Base-by-base conservation (phyloP, 2,329 filamentous ascomycete genomes). In the Dryadomyces sulphureus region DNA sequence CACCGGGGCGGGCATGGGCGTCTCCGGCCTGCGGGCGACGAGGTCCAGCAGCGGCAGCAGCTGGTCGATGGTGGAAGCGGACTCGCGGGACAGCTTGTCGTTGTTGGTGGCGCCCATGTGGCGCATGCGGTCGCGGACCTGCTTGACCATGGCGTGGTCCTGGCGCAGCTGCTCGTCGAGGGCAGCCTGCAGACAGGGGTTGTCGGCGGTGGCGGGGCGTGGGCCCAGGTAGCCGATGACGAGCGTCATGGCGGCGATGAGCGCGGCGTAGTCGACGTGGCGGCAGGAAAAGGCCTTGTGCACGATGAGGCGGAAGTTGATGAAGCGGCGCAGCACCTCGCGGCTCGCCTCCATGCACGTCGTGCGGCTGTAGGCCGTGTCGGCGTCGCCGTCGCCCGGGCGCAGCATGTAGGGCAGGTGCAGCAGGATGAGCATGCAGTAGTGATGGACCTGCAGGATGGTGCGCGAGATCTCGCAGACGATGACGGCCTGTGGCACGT, bases 381-480 rank as follows among this genome's bases (percentile, higher is more conserved):
- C 22, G 24, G 9, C 22, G 12, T 17, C 22, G 21, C 21, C 21
- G 21, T 22, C 16, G 20, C 22, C 20, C 46, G 45, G 21, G 46
- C 51, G 51, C 11, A 76, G 62, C 57, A 77, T 68, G 49, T 71
- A 75, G 0, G 73, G 74, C 1, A 77, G 61, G 49, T 78, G 73
- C 0, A 77, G 62, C 8, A 72, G 62, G 30, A 71, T 65, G 7
- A 75, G 57, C 3, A 76, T 61, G 30, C 68, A 65, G 52, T 69
- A 67, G 49, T 76, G 69, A 2, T 65, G 62, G 40, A 76, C 62
- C 48, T 77, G 73, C 7, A 67, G 55, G 53, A 70, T 65, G 7
- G 68, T 51, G 5, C 61, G 59, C 5, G 56, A 48, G 30, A 62
- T 63, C 11, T 63, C 57, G 9, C 53, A 50, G 16, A 59, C 47